Conservation (phyloP, 805 yeast species). For the Sugiyamaella mastotermitis region DNA sequence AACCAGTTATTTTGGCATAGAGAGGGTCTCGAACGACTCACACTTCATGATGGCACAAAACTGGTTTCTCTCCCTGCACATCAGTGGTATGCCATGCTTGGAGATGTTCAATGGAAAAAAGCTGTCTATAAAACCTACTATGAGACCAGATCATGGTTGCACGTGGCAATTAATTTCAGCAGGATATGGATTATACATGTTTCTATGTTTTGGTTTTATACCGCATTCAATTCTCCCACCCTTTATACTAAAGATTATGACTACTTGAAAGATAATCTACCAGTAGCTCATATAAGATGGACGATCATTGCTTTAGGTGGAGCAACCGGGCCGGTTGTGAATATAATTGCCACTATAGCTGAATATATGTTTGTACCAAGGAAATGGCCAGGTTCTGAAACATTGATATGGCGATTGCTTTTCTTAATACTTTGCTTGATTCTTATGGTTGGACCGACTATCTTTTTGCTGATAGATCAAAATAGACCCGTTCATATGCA, state of each 20-base stretch:
- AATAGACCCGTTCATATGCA: too few relatives aligned
- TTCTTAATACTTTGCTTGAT: constrained; percentile 58
- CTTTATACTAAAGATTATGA: constrained; percentile 82
- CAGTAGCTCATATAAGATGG: constrained; percentile 93
- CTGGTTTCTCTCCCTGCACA: constrained; percentile 49
- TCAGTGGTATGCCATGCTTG: constrained; percentile 51
- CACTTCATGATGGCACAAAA: constrained; percentile 38
- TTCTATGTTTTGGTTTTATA: constrained; percentile 88
- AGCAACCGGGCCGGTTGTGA: constrained; percentile 72
- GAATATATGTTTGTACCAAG: constrained; percentile 98
- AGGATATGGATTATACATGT: constrained; percentile 97
- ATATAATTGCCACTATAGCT: constrained; percentile 77
- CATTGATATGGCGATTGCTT: constrained; percentile 77
- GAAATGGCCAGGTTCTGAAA: constrained; percentile 99
- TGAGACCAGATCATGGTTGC: constrained; percentile 97
- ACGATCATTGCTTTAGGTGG: constrained; percentile 93
- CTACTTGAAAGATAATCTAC: constrained; percentile 41
- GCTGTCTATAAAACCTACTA: constrained; percentile 70
- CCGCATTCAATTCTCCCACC: constrained; percentile 87
- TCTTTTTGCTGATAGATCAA: constrained; percentile 52
- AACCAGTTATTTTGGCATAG: constrained; percentile 84
- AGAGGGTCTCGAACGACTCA: constrained; percentile 56
- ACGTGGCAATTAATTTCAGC: constrained; percentile 87
- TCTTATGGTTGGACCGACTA: constrained; percentile 44
- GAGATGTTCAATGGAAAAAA: constrained; percentile 57